Percentiles rank a stretch among this genome's conserved stretches.
These are phyloP conservation scores for Cyberlindnera meyerae DNA, from an alignment of 805 yeast species.

Conservation along the genomic window DNA sequence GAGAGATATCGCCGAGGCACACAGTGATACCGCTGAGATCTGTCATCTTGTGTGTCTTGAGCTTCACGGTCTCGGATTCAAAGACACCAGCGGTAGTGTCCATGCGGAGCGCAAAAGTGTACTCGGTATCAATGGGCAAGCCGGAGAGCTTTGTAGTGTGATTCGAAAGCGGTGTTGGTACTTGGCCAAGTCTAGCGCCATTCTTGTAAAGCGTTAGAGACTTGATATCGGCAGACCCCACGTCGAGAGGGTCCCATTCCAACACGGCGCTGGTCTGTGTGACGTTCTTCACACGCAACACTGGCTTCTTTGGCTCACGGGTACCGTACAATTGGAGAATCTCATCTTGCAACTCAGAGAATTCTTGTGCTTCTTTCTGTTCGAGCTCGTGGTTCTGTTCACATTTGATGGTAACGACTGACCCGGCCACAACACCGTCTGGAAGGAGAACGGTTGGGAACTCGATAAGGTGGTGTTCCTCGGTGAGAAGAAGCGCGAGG, in stretches of 20 bases:
- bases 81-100: constrained; percentile 89
- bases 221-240: constrained; percentile 79
- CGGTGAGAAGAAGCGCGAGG: constrained; percentile 81
- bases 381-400: constrained; percentile 72
- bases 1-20: constrained; percentile 77
- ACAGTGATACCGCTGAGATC: constrained; percentile 90
- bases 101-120: constrained; percentile 72
- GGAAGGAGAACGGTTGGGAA: constrained; percentile 95
- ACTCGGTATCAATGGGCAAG: constrained; percentile 77
- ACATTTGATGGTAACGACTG: constrained; percentile 81
- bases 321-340: constrained; percentile 71
- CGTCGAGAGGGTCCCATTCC: constrained; percentile 84
- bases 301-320: constrained; percentile 66
- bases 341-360: constrained; percentile 64
- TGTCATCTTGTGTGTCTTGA: constrained; percentile 92
- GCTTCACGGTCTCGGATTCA: constrained; percentile 58
- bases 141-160: constrained; percentile 88
- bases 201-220: constrained; percentile 76
- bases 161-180: constrained; percentile 77
- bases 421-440: constrained; percentile 85
- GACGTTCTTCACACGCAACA: constrained; percentile 62
- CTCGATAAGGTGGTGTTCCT: constrained; percentile 90
- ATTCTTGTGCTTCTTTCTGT: constrained; percentile 48
- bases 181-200: constrained; percentile 61
- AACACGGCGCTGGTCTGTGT: constrained; percentile 94